A percentile compares a stretch with the other conserved stretches of the same genome.
Conservation (phyloP, 108 stramenopile genomes). For the Nitzschia palea region DNA sequence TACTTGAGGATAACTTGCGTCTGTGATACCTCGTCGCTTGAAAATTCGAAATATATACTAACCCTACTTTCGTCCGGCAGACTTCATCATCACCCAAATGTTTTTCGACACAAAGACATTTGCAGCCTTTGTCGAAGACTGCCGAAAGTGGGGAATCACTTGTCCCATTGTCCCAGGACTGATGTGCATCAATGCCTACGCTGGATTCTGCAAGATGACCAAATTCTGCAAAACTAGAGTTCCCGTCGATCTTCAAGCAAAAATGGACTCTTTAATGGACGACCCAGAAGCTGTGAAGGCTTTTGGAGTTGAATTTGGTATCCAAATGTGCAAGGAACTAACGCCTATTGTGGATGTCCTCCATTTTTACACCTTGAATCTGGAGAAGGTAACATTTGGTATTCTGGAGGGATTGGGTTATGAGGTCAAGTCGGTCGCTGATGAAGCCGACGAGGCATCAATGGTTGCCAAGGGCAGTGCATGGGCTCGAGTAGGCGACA, state of each 20-base stretch:
- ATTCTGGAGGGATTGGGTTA: slow-evolving; percentile 82
- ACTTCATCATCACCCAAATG: slow-evolving; percentile 99
- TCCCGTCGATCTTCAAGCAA: slow-evolving; percentile 69
- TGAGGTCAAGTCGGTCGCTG: slow-evolving; percentile 47
- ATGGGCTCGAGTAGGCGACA: slow-evolving; percentile 91
- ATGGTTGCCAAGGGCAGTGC: slow-evolving; percentile 89
- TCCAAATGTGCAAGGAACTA: slow-evolving; percentile 85
- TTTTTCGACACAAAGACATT: slow-evolving; percentile 97
- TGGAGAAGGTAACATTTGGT: slow-evolving; percentile 94
- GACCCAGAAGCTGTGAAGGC: slow-evolving; percentile 86
- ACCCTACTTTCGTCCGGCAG: slow-evolving; percentile 29
- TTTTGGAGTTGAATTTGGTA: slow-evolving; percentile 93
- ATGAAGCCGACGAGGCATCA: slow-evolving; percentile 77
- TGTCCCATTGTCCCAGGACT: slow-evolving; percentile 97
- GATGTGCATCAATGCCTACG: slow-evolving; percentile 98
- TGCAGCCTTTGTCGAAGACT: slow-evolving; percentile 89
- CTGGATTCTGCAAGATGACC: slow-evolving; percentile 97
- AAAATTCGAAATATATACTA: too few species aligned
- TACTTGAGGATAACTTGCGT: slow-evolving; percentile 11
- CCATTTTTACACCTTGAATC: slow-evolving; percentile 98
- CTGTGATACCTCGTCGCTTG: neutral
- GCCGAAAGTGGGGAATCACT: slow-evolving; percentile 87
- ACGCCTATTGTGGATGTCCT: slow-evolving; percentile 75
- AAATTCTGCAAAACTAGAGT: slow-evolving; percentile 99
- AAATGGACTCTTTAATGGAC: slow-evolving; percentile 90